Base-by-base conservation (phyloP, 2,329 filamentous ascomycete species). In the Dactylonectria estremocensis region DNA sequence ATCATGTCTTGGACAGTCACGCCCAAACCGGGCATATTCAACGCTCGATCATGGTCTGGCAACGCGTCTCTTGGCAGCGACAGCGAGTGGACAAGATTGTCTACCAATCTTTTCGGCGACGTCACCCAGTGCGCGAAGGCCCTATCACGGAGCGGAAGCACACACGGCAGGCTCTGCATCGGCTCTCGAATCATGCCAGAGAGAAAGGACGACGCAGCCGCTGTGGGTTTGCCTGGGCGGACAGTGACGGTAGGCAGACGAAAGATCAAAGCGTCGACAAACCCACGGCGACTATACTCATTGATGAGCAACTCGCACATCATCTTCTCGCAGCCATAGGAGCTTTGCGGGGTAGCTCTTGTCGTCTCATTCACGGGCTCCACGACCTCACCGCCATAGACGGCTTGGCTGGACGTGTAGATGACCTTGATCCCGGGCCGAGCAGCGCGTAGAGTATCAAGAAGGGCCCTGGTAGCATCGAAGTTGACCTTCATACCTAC, bases 161-260 rank as follows among this genome's bases (percentile, higher is more conserved):
- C 72, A 43, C 81, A 85, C 50, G 82, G 77, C 43, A 82, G 74
- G 8, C 87, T 87, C n/a, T 68, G 57, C 53, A 85, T 78, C 11
- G 84, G 81, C 40, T 91, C 89, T 13, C 89, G 82, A 58, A 91
- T 86, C 74, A 91, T 90, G 3, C 89, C 89, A 5, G 83, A 88
- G 3, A 89, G 82, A 73, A 90, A 91, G 0, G 85, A 87, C 6
- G 85, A 88, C 2, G 89, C 88, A 0, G 89, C 88, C 1, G 85
- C 86, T 4, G 88, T 88, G 0, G 89, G 89, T 35, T 82, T 83
- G 2, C 88, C 89, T 0, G 88, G 86, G 8, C 89, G 82, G 3
- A 91, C 87, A 0, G 87, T 87, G 18, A 91, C 85, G 0, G 88
- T 90, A 0, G 88, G 89, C 16, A 91, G 85, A 0, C 89, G 84